phyloP scores from a whole-genome alignment of 1,284 basidiomycete genomes.

The Vanrija sp. region DNA sequence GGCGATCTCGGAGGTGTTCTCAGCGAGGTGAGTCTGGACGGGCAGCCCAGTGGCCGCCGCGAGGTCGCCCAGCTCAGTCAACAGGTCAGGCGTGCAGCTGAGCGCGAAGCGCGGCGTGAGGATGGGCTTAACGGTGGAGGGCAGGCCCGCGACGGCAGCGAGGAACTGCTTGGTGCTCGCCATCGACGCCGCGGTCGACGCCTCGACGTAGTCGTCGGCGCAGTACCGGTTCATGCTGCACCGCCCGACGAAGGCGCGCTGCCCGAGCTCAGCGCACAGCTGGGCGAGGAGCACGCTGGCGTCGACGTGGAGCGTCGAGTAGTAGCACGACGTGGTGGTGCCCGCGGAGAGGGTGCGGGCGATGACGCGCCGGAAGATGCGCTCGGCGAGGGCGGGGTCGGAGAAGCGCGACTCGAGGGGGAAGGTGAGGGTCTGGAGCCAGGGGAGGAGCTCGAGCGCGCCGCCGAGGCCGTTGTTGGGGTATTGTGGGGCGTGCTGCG shows the following conservation, averaged over 20 bases:
- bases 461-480: slow-evolving; percentile 74
- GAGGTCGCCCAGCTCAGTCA: slow-evolving; percentile 62
- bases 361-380: slow-evolving; percentile 70
- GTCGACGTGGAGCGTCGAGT: slow-evolving; percentile 76
- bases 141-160: slow-evolving; percentile 37
- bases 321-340: slow-evolving; percentile 92
- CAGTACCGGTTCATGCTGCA: slow-evolving; percentile 88
- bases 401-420: slow-evolving; percentile 78
- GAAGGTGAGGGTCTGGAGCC: slow-evolving; percentile 83
- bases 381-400: slow-evolving; percentile 67
- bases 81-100: slow-evolving; percentile 73
- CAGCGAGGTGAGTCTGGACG: slow-evolving; percentile 90
- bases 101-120: slow-evolving; percentile 95
- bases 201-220: slow-evolving; percentile 69
- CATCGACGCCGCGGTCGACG: slow-evolving; percentile 59
- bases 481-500: slow-evolving; percentile 78
- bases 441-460: slow-evolving; percentile 71
- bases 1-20: slow-evolving; percentile 73
- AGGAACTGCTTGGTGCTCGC: slow-evolving; percentile 64
- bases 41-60: slow-evolving; percentile 45
- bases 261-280: slow-evolving; percentile 65
- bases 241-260: slow-evolving; percentile 83
- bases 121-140: slow-evolving; percentile 72
- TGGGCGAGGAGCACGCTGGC: slow-evolving; percentile 77
- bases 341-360: slow-evolving; percentile 69